phyloP scores from a whole-genome alignment of 148 eudicot genomes.

The Silene conica region DNA sequence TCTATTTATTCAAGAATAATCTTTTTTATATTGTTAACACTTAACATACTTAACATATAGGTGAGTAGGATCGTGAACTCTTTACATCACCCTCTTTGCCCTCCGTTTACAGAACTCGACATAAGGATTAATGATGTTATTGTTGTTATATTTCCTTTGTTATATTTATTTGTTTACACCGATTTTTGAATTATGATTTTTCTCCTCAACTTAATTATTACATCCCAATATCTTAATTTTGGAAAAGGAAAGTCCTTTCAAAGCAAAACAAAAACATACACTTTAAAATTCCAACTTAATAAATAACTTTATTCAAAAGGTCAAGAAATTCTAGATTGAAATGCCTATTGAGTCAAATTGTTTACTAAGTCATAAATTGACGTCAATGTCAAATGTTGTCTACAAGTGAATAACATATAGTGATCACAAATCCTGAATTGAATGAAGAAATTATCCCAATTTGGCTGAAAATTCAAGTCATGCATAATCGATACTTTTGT shows the following conservation, averaged over 20 bases:
- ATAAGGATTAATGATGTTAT: too few species aligned
- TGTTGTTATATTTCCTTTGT: too few species aligned
- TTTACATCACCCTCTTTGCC: too few species aligned
- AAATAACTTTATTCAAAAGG: background rate
- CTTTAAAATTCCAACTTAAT: background rate
- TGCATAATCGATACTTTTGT: background rate
- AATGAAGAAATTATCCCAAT: background rate
- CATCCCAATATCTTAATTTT: background rate
- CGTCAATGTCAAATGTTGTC: slow-evolving; percentile 17
- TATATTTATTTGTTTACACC: too few species aligned
- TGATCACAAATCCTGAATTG: background rate
- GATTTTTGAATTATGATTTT: background rate
- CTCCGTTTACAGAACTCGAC: too few species aligned
- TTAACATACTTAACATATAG: too few species aligned
- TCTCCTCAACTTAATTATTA: background rate
- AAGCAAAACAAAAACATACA: background rate
- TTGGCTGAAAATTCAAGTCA: slow-evolving; percentile 1
- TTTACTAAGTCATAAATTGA: slow-evolving; percentile 29
- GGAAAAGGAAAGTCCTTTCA: background rate
- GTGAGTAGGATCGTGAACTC: too few species aligned
- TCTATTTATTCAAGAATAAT: too few species aligned
- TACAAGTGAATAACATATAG: background rate
- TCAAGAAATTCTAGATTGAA: slow-evolving; percentile 8
- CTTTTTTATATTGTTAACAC: too few species aligned
- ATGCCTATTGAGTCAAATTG: slow-evolving; percentile 14